Base-by-base conservation (phyloP, 208 protist species). In the Endotrypanum monterogeii region DNA sequence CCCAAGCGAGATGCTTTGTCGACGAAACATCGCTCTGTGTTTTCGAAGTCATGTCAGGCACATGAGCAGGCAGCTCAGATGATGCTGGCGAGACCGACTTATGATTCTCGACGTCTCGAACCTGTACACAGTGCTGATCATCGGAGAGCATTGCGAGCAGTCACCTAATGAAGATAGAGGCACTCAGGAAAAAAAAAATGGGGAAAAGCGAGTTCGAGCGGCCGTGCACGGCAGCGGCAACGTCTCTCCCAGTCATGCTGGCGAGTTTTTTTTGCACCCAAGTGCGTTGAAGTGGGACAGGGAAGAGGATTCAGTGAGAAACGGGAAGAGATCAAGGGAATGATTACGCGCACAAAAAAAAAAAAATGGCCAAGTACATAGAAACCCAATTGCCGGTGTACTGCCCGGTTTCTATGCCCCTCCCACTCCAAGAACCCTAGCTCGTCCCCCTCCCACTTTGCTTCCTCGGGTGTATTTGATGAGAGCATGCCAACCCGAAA, bases 1-100 rank as follows among this genome's bases (percentile, higher is more conserved):
- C 70, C 82, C 82, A 86, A 11, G 4, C 23, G 8, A 86, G 32
- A 60, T 86, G 71, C 18, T 70, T 69, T n/a, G 60, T 58, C 8
- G 50, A 58, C 32, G 18, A 20, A 37, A 16, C 14, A 9, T 65
- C 25, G 28, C 32, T 35, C 20, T 32, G 25, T 52, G 71, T 14
- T 25, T 41, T 41, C 50, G 71, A 51, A 25, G 68, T 32, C 57
- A 23, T 20, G 44, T 32, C 46, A 9, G 50, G 14, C 6, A 32
- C 48, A 8, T 37, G 66, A 37, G 41, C 18, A 41, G 32, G 20
- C 12, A 12, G 20, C 30, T 41, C 46, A 0, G 50, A 23, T 8
- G 44, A 25, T n/a, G 25, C 46, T 20, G 8, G 25, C 12, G 16
- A 54, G 12, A 46, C 37, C 23, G 37, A 65, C 20, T 44, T 37